Conservation (phyloP, 495 filamentous ascomycete species). For the Sphaerosporella brunnea region DNA sequence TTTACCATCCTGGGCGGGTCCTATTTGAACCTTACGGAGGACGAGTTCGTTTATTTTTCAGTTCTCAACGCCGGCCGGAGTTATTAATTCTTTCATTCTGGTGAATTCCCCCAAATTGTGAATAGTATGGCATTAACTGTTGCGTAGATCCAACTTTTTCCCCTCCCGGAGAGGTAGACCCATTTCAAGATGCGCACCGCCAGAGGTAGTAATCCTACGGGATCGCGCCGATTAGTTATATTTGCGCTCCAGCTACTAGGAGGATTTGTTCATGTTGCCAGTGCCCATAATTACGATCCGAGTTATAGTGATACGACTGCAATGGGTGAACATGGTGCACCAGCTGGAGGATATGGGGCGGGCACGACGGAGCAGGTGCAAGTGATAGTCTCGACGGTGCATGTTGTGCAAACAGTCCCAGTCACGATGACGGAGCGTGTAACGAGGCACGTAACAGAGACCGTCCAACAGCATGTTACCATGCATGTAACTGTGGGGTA, state of each 20-base stretch:
- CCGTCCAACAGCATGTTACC: slow-evolving; percentile 3
- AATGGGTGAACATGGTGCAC: not conserved
- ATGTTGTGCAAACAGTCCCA: slow-evolving; percentile 8
- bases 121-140: not conserved
- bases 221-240: slow-evolving; percentile 12
- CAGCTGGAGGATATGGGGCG: too few species aligned
- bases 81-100: not conserved
- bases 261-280: slow-evolving; percentile 11
- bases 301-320: too few species aligned
- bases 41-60: not conserved
- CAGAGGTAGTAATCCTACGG: slow-evolving; percentile 7
- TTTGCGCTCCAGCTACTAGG: slow-evolving; percentile 14
- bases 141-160: slow-evolving; percentile 4
- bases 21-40: not conserved
- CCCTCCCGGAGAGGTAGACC: slow-evolving; percentile 21
- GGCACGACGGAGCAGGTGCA: too few species aligned
- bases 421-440: slow-evolving; percentile 12
- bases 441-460: slow-evolving; percentile 5
- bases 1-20: not conserved
- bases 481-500: slow-evolving; percentile 12
- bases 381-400: slow-evolving; percentile 2
- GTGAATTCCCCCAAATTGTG: not conserved
- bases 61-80: not conserved
- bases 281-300: too few species aligned
- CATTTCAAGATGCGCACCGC: slow-evolving; percentile 18